Conservation (phyloP, 176 grass and related monocot species). For the Ananas comosus region DNA sequence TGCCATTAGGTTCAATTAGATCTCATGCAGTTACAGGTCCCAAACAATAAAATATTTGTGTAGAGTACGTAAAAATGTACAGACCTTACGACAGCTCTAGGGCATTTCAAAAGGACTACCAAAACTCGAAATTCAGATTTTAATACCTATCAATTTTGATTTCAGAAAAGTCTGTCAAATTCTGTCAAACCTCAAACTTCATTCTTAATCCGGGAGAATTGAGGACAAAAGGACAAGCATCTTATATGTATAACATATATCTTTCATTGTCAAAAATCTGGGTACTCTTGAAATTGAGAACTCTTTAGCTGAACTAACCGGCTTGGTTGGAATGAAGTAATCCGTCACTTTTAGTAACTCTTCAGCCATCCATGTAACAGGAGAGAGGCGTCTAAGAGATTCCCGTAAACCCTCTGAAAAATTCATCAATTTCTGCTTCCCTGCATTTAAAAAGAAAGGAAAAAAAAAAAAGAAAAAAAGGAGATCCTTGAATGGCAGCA, state of each 20-base stretch:
- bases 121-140: too few species aligned
- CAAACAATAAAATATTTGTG: too few species aligned
- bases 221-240: too few species aligned
- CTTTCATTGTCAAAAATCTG: too few species aligned
- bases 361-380: conserved; percentile 96
- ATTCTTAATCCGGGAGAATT: too few species aligned
- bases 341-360: conserved; percentile 92
- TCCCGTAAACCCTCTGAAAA: conserved; percentile 82
- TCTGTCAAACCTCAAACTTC: too few species aligned
- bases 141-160: too few species aligned
- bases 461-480: neutral
- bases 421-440: conserved; percentile 81
- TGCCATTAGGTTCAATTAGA: conserved; percentile 34
- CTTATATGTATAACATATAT: too few species aligned
- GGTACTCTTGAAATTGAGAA: neutral
- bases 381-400: conserved; percentile 77
- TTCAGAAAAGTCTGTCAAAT: too few species aligned
- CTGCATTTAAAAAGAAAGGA: conserved; percentile 28
- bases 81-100: too few species aligned
- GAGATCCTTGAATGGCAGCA: neutral
- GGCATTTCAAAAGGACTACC: too few species aligned
- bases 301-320: conserved; percentile 44
- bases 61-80: too few species aligned
- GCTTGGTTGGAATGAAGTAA: conserved; percentile 72
- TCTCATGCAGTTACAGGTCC: neutral